These are phyloP conservation scores for Physaria fendleri DNA, from an alignment of 345 rosid species.

Conservation along the genomic window DNA sequence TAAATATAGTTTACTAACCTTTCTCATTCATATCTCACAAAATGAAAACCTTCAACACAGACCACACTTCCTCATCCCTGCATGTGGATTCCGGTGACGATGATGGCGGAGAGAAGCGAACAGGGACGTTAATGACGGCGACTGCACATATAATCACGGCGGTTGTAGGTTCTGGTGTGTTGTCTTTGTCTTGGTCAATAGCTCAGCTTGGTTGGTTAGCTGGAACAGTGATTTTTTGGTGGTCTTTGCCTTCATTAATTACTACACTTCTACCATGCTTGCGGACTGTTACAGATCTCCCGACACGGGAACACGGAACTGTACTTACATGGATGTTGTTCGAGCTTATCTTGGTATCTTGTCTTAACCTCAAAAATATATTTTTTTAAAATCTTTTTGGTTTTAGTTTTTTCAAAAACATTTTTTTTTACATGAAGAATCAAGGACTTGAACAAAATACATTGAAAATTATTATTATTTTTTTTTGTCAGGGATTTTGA, in stretches of 20 bases:
- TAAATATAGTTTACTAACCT: not conserved
- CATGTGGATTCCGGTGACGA: constrained; percentile 26
- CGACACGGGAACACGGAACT: constrained; percentile 63
- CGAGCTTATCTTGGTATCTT: constrained; percentile 56
- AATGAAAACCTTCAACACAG: not conserved
- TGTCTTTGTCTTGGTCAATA: constrained; percentile 78
- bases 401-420: not conserved
- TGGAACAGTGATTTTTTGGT: constrained; percentile 56
- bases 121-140: constrained; percentile 38
- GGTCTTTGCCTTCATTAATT: constrained; percentile 60
- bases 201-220: constrained; percentile 87
- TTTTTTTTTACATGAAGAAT: not conserved
- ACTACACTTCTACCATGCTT: constrained; percentile 66
- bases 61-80: not conserved
- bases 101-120: constrained; percentile 59
- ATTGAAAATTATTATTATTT: no score
- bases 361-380: not conserved
- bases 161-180: constrained; percentile 81
- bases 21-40: not conserved
- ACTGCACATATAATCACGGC: constrained; percentile 89
- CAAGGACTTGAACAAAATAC: not conserved
- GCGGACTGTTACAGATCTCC: constrained; percentile 67
- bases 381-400: not conserved
- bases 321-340: constrained; percentile 82
- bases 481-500: no score